Evolutionary conservation across 768 basidiomycete species (phyloP).

Genomic region (Podaxis rugospora): DNA sequence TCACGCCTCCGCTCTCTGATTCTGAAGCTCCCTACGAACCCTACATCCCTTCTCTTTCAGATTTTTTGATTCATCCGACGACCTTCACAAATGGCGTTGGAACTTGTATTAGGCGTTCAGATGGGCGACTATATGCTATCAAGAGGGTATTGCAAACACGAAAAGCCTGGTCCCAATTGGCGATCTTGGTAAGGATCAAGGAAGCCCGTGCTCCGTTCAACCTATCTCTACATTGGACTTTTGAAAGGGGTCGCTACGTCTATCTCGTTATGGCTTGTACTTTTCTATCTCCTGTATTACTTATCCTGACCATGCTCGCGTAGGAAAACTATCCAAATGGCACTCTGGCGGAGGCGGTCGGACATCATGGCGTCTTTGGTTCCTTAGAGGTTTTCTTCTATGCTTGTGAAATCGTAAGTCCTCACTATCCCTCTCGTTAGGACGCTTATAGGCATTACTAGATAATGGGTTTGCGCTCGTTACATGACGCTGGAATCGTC

Average conservation of each 20-base stretch:
- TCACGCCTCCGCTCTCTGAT: background rate
- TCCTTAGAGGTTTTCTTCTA: constrained; percentile 35
- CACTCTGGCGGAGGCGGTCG: constrained; percentile 25
- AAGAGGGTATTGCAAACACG: constrained; percentile 5
- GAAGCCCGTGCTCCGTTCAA: background rate
- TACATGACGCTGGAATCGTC: constrained; percentile 43
- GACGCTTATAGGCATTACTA: constrained; percentile 15
- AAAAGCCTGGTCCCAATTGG: constrained; percentile 5
- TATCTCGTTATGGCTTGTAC: constrained; percentile 6
- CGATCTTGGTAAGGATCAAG: constrained; percentile 1
- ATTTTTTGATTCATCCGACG: background rate
- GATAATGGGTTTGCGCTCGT: constrained; percentile 36
- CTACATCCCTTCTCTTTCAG: background rate
- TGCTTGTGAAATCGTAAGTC: constrained; percentile 45
- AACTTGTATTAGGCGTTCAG: constrained; percentile 3
- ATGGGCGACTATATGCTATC: constrained; percentile 9
- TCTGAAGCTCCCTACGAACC: no score
- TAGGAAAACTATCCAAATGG: constrained; percentile 31
- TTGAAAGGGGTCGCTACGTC: constrained; percentile 1
- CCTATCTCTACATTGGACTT: background rate
- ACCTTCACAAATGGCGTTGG: background rate
- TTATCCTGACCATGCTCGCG: background rate
- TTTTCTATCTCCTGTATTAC: background rate
- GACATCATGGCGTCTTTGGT: constrained; percentile 27
- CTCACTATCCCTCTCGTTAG: background rate